Percentiles rank a stretch among this genome's conserved stretches.
Evolutionary conservation across 2,329 filamentous ascomycete genomes (phyloP).

Genomic region (Fusarium domesticum): DNA sequence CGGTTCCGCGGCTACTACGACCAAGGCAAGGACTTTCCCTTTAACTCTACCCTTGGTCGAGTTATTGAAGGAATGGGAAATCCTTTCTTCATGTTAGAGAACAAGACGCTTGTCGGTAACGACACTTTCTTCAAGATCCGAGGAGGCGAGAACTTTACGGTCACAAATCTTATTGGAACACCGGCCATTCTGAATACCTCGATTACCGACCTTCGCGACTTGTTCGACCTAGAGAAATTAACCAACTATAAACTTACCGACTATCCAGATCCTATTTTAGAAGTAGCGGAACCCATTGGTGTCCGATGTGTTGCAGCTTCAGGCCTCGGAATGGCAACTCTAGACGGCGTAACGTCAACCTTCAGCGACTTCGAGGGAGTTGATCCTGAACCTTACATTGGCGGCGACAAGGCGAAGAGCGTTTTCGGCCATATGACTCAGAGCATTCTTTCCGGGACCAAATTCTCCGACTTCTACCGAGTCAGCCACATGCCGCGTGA

Average conservation of each 20-base stretch:
- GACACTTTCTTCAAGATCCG: constrained; percentile 5
- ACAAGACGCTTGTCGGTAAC: constrained; percentile 1
- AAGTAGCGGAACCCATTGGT: constrained; percentile 5
- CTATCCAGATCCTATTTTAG: background rate
- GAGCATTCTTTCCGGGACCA: background rate
- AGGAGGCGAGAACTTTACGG: background rate
- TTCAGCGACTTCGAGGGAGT: background rate
- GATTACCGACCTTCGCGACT: background rate
- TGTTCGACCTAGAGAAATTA: background rate
- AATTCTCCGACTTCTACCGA: background rate
- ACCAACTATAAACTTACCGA: background rate
- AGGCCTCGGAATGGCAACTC: constrained; percentile 1
- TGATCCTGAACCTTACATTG: background rate
- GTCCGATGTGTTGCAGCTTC: constrained; percentile 8
- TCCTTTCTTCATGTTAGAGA: constrained; percentile 3
- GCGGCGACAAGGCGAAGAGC: background rate
- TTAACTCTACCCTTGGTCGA: background rate
- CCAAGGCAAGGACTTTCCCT: background rate
- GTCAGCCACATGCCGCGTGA: background rate
- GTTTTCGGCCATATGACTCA: background rate
- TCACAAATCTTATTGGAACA: background rate
- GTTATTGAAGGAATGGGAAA: constrained; percentile 1
- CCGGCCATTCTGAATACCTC: background rate
- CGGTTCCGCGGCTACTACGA: background rate
- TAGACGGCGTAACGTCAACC: background rate